Conservation (phyloP, 805 yeast species). For the Nakazawaea anatomiae region DNA sequence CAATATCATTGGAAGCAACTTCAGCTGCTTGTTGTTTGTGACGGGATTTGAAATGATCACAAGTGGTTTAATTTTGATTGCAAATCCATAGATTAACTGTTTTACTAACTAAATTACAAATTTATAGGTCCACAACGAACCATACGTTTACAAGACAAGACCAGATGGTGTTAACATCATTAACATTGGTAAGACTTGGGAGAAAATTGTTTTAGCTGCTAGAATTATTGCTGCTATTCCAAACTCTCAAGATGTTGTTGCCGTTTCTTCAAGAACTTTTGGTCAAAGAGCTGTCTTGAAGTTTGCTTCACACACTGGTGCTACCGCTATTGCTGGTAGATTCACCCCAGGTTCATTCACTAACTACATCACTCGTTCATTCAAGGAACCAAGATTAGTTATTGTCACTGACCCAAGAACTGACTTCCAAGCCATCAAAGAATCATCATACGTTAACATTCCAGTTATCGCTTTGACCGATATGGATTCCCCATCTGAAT, state of each 20-base stretch:
- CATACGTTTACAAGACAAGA: constrained; percentile 96
- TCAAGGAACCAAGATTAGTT: constrained; percentile 99
- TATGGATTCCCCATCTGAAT: constrained; percentile 98
- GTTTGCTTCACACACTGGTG: constrained; percentile 99
- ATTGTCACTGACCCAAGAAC: constrained; percentile 99
- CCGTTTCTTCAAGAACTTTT: constrained; percentile 97
- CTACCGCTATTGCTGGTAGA: constrained; percentile 99
- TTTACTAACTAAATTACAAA: constrained; percentile 11
- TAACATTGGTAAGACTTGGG: constrained; percentile 99
- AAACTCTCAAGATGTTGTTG: constrained; percentile 97
- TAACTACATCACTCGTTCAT: constrained; percentile 99
- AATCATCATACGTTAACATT: constrained; percentile 99
- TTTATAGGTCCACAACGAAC: constrained; percentile 84
- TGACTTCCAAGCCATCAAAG: constrained; percentile 99
- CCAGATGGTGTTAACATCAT: constrained; percentile 99
- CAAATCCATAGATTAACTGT: not conserved
- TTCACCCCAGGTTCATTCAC: constrained; percentile 99
- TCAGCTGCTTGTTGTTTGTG: no score
- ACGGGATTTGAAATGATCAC: no score
- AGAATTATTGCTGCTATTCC: constrained; percentile 99
- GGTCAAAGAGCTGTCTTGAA: constrained; percentile 99
- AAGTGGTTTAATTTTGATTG: no score
- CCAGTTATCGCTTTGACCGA: constrained; percentile 99
- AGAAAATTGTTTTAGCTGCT: constrained; percentile 98
- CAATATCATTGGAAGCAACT: no score